Evolutionary conservation across 2,329 filamentous ascomycete species (phyloP).

Genomic region (Lasiodiplodia hormozganensis): DNA sequence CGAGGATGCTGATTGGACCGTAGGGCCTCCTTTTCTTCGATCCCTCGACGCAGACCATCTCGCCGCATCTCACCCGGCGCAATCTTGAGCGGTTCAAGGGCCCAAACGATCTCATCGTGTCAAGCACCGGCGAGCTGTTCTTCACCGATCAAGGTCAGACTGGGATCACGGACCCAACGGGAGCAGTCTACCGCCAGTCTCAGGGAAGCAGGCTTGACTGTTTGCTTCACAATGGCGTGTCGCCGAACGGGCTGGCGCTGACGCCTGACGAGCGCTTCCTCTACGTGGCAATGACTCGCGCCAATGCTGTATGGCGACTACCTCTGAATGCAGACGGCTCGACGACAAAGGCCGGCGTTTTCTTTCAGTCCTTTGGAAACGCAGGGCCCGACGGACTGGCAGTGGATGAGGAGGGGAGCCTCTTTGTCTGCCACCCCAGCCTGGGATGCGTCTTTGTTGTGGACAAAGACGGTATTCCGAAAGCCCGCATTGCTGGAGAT

Average conservation of each 20-base stretch:
- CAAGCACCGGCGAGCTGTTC: constrained; percentile 48
- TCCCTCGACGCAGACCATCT: constrained; percentile 38
- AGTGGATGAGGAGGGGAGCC: constrained; percentile 46
- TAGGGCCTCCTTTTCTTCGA: constrained; percentile 50
- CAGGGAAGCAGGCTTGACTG: too few species aligned
- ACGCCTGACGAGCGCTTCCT: too few species aligned
- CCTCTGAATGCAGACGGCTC: too few species aligned
- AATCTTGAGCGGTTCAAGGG: constrained; percentile 55
- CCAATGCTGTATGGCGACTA: too few species aligned
- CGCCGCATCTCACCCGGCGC: constrained; percentile 43
- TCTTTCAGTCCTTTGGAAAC: constrained; percentile 53
- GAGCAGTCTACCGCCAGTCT: too few species aligned
- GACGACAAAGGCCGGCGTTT: constrained; percentile 27
- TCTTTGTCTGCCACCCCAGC: too few species aligned
- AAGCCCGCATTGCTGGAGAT: constrained; percentile 44
- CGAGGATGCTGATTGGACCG: not conserved
- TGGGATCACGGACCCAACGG: constrained; percentile 20
- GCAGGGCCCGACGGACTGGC: constrained; percentile 50
- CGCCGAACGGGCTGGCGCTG: too few species aligned
- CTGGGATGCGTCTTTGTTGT: too few species aligned
- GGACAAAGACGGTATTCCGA: constrained; percentile 37
- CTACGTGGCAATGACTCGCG: too few species aligned
- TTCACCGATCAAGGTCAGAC: constrained; percentile 57
- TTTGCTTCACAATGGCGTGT: too few species aligned
- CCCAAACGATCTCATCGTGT: constrained; percentile 51